Percentiles rank a stretch among this genome's conserved stretches.
Evolutionary conservation across 345 rosid species (phyloP).

Genomic region (thale cress (Arabidopsis thaliana)): DNA sequence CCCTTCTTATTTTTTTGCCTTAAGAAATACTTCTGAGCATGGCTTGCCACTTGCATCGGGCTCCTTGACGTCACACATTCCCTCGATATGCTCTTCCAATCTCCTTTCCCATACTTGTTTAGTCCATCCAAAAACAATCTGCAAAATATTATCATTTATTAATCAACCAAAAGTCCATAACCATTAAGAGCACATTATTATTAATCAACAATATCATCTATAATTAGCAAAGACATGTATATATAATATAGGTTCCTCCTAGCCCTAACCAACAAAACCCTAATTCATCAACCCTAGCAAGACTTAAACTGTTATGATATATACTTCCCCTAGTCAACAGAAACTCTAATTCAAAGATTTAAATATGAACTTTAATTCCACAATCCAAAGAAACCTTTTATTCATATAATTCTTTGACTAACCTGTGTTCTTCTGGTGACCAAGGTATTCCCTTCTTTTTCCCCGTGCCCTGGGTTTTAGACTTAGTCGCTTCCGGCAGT

Average conservation of each 20-base stretch:
- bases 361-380: neutral
- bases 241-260: neutral
- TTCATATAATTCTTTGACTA: neutral
- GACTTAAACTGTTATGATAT: neutral
- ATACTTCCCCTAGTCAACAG: neutral
- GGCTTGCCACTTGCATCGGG: slow-evolving; percentile 77
- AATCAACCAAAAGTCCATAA: neutral
- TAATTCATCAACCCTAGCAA: neutral
- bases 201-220: neutral
- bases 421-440: slow-evolving; percentile 27
- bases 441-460: slow-evolving; percentile 65
- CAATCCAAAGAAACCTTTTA: neutral
- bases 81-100: slow-evolving; percentile 77
- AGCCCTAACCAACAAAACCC: neutral
- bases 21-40: slow-evolving; percentile 72
- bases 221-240: neutral
- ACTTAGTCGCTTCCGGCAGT: neutral
- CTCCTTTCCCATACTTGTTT: slow-evolving; percentile 56
- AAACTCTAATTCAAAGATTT: neutral
- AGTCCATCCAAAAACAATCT: slow-evolving; percentile 68
- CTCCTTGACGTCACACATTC: slow-evolving; percentile 61
- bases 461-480: slow-evolving; percentile 31
- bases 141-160: neutral
- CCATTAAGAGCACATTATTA: neutral
- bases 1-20: slow-evolving; percentile 56